Conservation (phyloP, 345 rosid species). For the Abelmoschus esculentus region DNA sequence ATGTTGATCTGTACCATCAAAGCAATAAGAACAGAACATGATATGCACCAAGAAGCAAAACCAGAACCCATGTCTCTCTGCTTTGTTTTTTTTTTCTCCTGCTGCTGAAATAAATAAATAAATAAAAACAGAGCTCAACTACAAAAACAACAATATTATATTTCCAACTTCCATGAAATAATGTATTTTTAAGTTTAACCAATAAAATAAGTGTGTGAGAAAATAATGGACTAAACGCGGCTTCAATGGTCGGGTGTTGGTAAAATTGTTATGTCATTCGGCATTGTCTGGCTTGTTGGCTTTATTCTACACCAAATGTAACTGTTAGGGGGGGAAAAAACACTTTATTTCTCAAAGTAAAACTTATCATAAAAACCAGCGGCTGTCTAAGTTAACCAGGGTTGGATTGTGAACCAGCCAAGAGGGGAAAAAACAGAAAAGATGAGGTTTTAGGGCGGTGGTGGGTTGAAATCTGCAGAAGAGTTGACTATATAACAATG, state of each 20-base stretch:
- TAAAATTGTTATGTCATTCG: not conserved
- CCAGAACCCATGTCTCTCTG: slow-evolving; percentile 9
- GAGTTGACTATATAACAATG: not conserved
- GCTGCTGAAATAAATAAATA: not conserved
- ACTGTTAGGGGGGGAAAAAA: not conserved
- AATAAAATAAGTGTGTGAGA: not conserved
- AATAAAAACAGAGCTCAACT: not conserved
- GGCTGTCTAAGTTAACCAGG: not conserved
- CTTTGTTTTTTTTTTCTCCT: not conserved
- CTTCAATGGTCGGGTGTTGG: not conserved
- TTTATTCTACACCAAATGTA: not conserved
- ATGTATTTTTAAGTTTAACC: not conserved
- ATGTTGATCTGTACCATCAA: not conserved
- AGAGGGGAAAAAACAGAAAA: not conserved
- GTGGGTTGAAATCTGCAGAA: not conserved
- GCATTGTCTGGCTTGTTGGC: not conserved
- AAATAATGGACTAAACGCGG: too few species aligned
- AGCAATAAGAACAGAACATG: not conserved
- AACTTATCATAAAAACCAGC: not conserved
- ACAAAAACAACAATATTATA: not conserved
- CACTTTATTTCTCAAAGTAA: not conserved
- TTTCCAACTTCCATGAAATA: not conserved
- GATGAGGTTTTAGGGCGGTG: not conserved
- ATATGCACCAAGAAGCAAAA: not conserved
- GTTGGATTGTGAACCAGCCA: not conserved